Evolutionary conservation across 371 early-diverging fungal genomes (phyloP).

Genomic region (Gilbertella persicaria): DNA sequence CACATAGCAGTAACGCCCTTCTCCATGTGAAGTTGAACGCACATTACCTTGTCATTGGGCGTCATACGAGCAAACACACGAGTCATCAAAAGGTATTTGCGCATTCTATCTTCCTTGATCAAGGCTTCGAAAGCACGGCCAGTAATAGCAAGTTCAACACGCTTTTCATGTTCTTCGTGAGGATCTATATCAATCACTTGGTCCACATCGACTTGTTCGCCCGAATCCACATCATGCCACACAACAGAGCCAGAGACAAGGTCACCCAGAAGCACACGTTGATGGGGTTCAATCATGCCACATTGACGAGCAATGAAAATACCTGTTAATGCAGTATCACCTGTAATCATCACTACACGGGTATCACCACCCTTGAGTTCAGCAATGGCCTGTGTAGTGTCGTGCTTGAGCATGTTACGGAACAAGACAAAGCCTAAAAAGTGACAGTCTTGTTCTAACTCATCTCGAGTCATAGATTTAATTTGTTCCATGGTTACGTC

Average conservation of each 20-base stretch:
- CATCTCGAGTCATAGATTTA: conserved; percentile 55
- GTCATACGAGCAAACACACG: conserved; percentile 82
- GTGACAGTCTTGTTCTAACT: conserved; percentile 64
- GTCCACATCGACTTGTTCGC: conserved; percentile 38
- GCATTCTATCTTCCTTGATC: conserved; percentile 36
- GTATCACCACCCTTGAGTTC: conserved; percentile 78
- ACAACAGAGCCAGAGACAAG: conserved; percentile 34
- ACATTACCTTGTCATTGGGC: conserved; percentile 72
- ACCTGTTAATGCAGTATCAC: conserved; percentile 89
- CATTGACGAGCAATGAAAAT: conserved; percentile 81
- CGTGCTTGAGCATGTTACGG: conserved; percentile 86
- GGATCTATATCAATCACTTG: conserved; percentile 28
- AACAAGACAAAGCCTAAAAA: conserved; percentile 85
- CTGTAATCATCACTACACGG: conserved; percentile 89
- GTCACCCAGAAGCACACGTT: conserved; percentile 56
- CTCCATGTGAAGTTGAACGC: conserved; percentile 76
- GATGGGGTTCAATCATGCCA: conserved; percentile 65
- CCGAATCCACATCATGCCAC: conserved; percentile 59
- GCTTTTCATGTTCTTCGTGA: conserved; percentile 31
- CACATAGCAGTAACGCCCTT: conserved; percentile 83
- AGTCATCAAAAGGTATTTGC: conserved; percentile 49
- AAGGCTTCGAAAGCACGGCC: conserved; percentile 69
- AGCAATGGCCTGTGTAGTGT: conserved; percentile 72
- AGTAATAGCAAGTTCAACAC: conserved; percentile 70
- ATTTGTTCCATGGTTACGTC: conserved; percentile 46